phyloP scores from a whole-genome alignment of 169 alveolate genomes.

The Plasmodium malariae region DNA sequence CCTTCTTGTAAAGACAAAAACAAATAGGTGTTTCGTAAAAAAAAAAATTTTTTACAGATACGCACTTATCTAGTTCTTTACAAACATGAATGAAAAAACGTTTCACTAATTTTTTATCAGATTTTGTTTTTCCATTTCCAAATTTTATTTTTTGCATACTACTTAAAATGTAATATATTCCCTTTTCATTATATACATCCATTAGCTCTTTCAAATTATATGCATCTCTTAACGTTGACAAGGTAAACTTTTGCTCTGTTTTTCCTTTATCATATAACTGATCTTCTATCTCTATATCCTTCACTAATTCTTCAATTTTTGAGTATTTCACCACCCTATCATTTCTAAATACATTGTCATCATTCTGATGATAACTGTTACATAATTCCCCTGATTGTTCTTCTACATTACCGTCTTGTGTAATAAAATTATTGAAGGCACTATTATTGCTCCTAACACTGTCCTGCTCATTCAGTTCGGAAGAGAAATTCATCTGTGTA shows the following conservation, averaged over 20 bases:
- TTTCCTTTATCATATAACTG: too few species aligned
- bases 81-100: background rate
- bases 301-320: too few species aligned
- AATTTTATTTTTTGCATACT: conserved; percentile 5
- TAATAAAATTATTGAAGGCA: background rate
- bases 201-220: conserved; percentile 40
- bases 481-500: too few species aligned
- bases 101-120: conserved; percentile 23
- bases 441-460: background rate
- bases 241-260: background rate
- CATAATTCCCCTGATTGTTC: background rate
- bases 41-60: conserved; percentile 41
- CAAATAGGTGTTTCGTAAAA: conserved; percentile 61
- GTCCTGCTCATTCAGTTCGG: background rate
- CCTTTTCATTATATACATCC: conserved; percentile 41
- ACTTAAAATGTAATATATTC: conserved; percentile 37
- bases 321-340: too few species aligned
- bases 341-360: too few species aligned
- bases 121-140: background rate
- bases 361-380: too few species aligned
- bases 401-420: background rate
- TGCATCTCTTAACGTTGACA: conserved; percentile 21
- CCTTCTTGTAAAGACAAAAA: conserved; percentile 63
- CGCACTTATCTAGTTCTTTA: conserved; percentile 42
- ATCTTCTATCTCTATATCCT: too few species aligned